Conservation (phyloP, 2,329 filamentous ascomycete species). For the Chaetomium strumarium region DNA sequence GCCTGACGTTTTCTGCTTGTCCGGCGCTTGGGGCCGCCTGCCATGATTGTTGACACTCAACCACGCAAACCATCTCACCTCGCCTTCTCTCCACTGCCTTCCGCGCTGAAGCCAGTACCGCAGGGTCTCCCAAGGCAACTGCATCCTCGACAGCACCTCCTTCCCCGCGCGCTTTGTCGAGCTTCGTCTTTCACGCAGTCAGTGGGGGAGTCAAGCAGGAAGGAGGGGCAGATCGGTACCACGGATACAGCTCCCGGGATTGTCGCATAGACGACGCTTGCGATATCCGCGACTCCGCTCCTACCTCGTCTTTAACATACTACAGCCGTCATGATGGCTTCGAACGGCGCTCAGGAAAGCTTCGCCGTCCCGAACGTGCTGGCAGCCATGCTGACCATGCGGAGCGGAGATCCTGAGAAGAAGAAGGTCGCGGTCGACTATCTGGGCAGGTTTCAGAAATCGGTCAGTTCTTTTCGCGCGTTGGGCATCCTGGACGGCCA, state of each 20-base stretch:
- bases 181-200: conserved; percentile 1
- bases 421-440: conserved; percentile 79
- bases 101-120: neutral
- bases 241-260: conserved; percentile 6
- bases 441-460: conserved; percentile 95
- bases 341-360: conserved; percentile 58
- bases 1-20: conserved; percentile 22
- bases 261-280: conserved; percentile 1
- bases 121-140: neutral
- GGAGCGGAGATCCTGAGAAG: conserved; percentile 77
- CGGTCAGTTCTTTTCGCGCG: conserved; percentile 52
- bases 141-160: neutral
- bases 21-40: conserved; percentile 2
- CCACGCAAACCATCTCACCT: conserved; percentile 3
- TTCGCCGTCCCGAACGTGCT: conserved; percentile 74
- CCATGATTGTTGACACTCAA: conserved; percentile 4
- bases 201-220: conserved; percentile 13
- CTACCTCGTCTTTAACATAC: neutral
- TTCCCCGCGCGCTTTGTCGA: conserved; percentile 7
- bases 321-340: conserved; percentile 52
- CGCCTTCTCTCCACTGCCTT: neutral
- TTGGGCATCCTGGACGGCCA: neutral
- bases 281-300: neutral
- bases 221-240: conserved; percentile 17
- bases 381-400: conserved; percentile 86